phyloP scores from a whole-genome alignment of 2,329 filamentous ascomycete genomes.

The Chalara sp. region DNA sequence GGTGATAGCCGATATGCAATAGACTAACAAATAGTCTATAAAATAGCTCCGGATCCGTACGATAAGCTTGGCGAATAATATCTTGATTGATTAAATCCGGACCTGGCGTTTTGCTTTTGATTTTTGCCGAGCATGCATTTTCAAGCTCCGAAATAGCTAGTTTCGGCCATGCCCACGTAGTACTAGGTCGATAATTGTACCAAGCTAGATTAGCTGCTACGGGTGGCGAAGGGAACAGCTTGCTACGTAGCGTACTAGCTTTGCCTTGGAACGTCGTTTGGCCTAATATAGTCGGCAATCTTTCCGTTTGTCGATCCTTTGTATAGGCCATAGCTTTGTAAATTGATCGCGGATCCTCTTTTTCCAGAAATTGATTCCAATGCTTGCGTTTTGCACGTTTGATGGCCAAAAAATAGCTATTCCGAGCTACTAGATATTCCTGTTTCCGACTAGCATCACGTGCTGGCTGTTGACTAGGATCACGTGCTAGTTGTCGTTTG shows the following conservation, averaged over 20 bases:
- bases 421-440: not conserved
- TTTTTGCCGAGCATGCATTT: not conserved
- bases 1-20: not conserved
- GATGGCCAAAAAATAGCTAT: not conserved
- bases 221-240: not conserved
- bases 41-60: not conserved
- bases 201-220: not conserved
- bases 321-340: not conserved
- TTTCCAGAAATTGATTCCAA: not conserved
- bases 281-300: not conserved
- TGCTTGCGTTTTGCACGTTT: not conserved
- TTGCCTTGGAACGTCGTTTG: not conserved
- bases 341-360: not conserved
- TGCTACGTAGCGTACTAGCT: not conserved
- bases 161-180: not conserved
- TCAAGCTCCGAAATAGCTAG: not conserved
- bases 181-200: not conserved
- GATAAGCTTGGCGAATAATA: not conserved
- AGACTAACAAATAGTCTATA: not conserved
- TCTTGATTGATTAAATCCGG: not conserved
- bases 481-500: not conserved
- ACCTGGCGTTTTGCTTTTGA: not conserved
- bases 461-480: not conserved
- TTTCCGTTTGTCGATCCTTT: not conserved
- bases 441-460: too few relatives aligned